Percentiles rank a stretch among this genome's conserved stretches.
Conservation (phyloP, 192 early-diverging fungal genomes). For the Diversispora epigaea region DNA sequence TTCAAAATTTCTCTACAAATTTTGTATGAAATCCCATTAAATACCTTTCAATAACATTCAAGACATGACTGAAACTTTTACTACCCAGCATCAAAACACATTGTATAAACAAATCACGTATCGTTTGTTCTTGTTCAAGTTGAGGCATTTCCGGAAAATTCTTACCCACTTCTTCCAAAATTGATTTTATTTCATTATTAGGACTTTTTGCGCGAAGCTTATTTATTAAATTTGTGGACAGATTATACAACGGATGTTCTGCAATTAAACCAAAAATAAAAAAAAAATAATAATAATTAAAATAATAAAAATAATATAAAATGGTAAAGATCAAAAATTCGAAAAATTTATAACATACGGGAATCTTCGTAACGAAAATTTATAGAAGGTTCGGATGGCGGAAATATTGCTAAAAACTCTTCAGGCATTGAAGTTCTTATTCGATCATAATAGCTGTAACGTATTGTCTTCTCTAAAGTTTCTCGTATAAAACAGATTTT, state of each 20-base stretch:
- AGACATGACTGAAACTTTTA: constrained; percentile 91
- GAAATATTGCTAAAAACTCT: constrained; percentile 56
- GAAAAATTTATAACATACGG: constrained; percentile 32
- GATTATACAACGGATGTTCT: constrained; percentile 45
- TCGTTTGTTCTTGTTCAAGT: constrained; percentile 53
- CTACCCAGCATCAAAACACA: constrained; percentile 83
- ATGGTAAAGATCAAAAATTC: too few species aligned
- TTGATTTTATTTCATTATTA: constrained; percentile 47
- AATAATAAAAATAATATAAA: background rate
- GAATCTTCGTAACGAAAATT: constrained; percentile 69
- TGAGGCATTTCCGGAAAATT: constrained; percentile 34
- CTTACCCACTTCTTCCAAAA: constrained; percentile 46
- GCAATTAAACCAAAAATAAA: background rate
- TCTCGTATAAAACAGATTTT: constrained; percentile 80
- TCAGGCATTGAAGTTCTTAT: constrained; percentile 77
- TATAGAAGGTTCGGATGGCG: constrained; percentile 64
- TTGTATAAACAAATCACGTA: constrained; percentile 75
- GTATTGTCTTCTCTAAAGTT: constrained; percentile 80
- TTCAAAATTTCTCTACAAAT: background rate
- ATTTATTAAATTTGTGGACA: constrained; percentile 45
- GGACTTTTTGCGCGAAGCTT: constrained; percentile 48
- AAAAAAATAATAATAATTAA: background rate
- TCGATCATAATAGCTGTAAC: constrained; percentile 88
- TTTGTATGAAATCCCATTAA: background rate
- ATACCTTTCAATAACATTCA: constrained; percentile 89